Percentiles rank a stretch among this genome's conserved stretches.
Conservation (phyloP, 2,329 filamentous ascomycete genomes). For the Trichoderma guizhouense region DNA sequence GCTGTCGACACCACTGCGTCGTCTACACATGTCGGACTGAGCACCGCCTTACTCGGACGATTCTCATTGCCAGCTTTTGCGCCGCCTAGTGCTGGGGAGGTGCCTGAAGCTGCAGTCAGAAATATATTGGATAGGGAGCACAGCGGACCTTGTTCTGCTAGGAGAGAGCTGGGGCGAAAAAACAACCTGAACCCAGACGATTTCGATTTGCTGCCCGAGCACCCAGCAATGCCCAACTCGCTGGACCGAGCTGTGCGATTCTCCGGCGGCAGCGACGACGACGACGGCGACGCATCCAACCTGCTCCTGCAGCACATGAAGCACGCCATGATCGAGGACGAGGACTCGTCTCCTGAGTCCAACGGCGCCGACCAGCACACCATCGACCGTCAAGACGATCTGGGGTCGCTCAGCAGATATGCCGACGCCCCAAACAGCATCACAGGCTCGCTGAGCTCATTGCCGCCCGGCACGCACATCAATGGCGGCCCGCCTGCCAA, state of each 20-base stretch:
- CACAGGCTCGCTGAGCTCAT: conserved; percentile 42
- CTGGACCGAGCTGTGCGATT: conserved; percentile 58
- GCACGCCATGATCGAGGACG: conserved; percentile 29
- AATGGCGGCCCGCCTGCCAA: conserved; percentile 39
- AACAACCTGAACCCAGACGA: background rate
- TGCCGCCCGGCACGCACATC: conserved; percentile 37
- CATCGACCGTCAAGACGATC: conserved; percentile 48
- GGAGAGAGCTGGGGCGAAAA: background rate
- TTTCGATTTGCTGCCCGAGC: conserved; percentile 9
- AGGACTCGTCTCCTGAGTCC: conserved; percentile 28
- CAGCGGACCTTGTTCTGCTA: background rate
- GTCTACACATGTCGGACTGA: background rate
- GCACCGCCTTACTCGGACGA: background rate
- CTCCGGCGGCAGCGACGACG: conserved; percentile 36
- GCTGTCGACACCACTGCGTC: background rate
- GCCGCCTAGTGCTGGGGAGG: background rate
- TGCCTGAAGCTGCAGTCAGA: background rate
- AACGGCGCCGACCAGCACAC: conserved; percentile 44
- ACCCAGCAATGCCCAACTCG: conserved; percentile 41
- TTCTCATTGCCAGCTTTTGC: background rate
- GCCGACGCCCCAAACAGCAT: conserved; percentile 38
- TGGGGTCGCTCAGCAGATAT: conserved; percentile 45
- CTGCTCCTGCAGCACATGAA: conserved; percentile 40
- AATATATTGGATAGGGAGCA: background rate
- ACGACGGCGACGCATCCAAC: conserved; percentile 38